Base-by-base conservation (phyloP, 2,329 filamentous ascomycete genomes). In the Xylariaceae sp. region DNA sequence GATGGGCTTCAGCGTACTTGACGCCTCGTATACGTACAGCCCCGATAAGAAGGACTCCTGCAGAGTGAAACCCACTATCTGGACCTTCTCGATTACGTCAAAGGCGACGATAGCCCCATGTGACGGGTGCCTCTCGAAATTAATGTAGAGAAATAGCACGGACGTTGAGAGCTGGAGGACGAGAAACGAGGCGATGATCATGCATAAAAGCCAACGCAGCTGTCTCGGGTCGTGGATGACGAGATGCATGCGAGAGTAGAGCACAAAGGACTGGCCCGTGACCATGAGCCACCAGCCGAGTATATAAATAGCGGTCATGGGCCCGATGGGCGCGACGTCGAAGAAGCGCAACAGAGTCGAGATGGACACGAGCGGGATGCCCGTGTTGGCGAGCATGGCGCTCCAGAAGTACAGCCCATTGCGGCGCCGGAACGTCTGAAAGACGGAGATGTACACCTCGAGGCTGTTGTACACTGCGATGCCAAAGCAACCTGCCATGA, bases 161-260 rank as follows among this genome's bases (percentile, higher is more conserved):
- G 61, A 73, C 1, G 68, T 72, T 0, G 74, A 72, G 1, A 74
- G 54, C 43, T 79, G 70, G 11, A 77, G 56, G 31, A 77, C 46
- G 28, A 80, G 40, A n/a, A 66, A 62, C 47, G 76, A 69, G 44
- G 66, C 60, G 34, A 80, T 65, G 38, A 83, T 74, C 63, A 81
- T 75, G 39, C 59, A 66, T 11, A 79, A 62, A 2, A 78, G 66
- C 29, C 61, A 67, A 3, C 63, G 64, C 2, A 78, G 60, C 15
- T 71, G 57, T 8, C 61, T 54, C 3, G 66, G 38, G 60, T 73
- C 68, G 7, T 64, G 66, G 11, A 78, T 66, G 17, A 83, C 68
- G 11, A 82, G 63, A 50, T 83, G 72, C 8, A 80, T 66, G 15
- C 78, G 69, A 33, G 77, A 81, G 57, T 74, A 79, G 3, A 79